Base-by-base conservation (phyloP, 257 asterid species). In the Scutellaria baicalensis region DNA sequence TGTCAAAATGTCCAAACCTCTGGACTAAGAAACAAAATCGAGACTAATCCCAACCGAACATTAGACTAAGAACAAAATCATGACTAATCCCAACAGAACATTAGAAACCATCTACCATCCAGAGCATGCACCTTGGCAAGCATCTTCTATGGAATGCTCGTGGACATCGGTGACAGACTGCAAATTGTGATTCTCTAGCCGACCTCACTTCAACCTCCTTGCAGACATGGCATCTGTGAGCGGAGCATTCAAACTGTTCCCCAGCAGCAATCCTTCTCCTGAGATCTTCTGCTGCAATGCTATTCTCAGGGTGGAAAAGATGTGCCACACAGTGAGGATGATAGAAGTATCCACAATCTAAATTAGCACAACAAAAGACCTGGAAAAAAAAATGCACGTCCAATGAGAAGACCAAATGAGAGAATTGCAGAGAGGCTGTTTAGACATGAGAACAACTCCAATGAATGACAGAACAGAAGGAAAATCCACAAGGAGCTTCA, bases 131-230 rank as follows among this genome's bases (percentile, higher is more conserved):
- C 99, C 94, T 86, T 48, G 99, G 97, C 80, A 91, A 74, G 68
- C 99, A 94, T 80, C 86, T 91, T 74, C 90, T 82, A 49, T 94
- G 99, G 74, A 86, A 94, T 48, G 95, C 87, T 65, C 77, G 86
- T 9, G 99, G 97, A 72, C 99, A 94, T 18, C 97, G 96, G 66
- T 95, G 94, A 74, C 99, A 94, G 42, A 91, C 79, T 9, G 96
- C 97, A 85, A 94, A 91, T 77, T 85, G 96, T 79, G 78, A 71
- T 5, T 80, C 83, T 21, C 8, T 18, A 13, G 14, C 68, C 11
- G 82, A 74, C 74, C 81, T 84, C 68, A 82, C 84, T 84, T 89
- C 99, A 58, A 79, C 68, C 70, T 81, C 93, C 49, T 83, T 75
- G 71, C 99, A 94, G 48, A 49, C 80, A 44, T 62, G 72, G 71